Percentiles rank a stretch among this genome's conserved stretches.
Evolutionary conservation across 495 filamentous ascomycete genomes (phyloP).

Genomic region (Pseudomonodictys pantanalensis): DNA sequence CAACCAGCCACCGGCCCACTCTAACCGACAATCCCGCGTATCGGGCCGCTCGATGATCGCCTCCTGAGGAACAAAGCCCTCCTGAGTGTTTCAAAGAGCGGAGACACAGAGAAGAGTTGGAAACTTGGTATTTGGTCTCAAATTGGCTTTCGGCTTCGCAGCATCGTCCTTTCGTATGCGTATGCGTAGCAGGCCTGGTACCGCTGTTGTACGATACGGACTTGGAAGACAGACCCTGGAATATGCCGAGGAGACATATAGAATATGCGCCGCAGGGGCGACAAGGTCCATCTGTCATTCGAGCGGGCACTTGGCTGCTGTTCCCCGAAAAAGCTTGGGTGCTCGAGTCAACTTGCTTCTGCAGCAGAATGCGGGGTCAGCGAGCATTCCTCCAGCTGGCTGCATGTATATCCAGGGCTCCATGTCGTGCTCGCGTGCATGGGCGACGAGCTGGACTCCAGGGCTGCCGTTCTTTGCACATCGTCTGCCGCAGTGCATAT

Average conservation of each 20-base stretch:
- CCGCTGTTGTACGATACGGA: too few relatives aligned
- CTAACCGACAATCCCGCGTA: slow-evolving; percentile 7
- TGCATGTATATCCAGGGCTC: slow-evolving; percentile 2
- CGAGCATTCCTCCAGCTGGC: slow-evolving; percentile 21
- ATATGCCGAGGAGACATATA: slow-evolving; percentile 1
- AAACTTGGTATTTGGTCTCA: too few relatives aligned
- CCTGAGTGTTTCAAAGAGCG: background rate
- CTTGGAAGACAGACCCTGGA: too few relatives aligned
- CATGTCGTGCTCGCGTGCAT: slow-evolving; percentile 9
- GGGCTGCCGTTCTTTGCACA: background rate
- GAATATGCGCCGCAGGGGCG: background rate
- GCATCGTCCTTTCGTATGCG: too few relatives aligned
- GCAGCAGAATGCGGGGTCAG: slow-evolving; percentile 31
- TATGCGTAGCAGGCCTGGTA: too few relatives aligned
- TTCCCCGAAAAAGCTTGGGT: slow-evolving; percentile 10
- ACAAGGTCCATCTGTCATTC: too few relatives aligned
- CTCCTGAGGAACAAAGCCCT: background rate
- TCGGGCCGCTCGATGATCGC: background rate
- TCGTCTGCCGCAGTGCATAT: background rate
- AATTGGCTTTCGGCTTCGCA: too few relatives aligned
- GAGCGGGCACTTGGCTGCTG: background rate
- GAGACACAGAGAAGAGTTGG: background rate
- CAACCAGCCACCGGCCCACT: background rate
- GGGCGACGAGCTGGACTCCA: background rate
- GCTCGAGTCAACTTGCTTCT: slow-evolving; percentile 26